Percentiles rank a stretch among this genome's conserved stretches.
Evolutionary conservation across 2,329 filamentous ascomycete species (phyloP).

Genomic region (Aspergillus brunneoviolaceus): DNA sequence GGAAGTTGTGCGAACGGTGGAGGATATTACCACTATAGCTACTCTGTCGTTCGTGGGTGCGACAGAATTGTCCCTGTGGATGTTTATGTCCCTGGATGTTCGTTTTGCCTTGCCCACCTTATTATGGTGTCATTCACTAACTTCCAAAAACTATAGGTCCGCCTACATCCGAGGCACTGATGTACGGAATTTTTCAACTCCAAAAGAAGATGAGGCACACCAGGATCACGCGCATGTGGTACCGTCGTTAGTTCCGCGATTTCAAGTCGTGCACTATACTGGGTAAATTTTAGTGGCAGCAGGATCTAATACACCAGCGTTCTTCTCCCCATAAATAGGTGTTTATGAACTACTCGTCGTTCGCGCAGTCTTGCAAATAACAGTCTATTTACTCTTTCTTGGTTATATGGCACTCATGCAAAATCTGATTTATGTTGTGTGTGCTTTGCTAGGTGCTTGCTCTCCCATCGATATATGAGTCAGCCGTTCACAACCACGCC

Average conservation of each 20-base stretch:
- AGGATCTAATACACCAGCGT: background rate
- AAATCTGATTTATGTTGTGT: background rate
- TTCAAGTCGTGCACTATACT: background rate
- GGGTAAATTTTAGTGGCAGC: background rate
- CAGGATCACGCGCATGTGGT: constrained; percentile 59
- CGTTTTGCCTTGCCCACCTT: constrained; percentile 40
- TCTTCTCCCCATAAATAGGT: too few species aligned
- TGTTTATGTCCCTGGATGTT: constrained; percentile 79
- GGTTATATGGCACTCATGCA: background rate
- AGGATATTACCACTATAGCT: constrained; percentile 87
- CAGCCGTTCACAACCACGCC: constrained; percentile 55
- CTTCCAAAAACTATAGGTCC: constrained; percentile 37
- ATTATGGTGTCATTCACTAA: background rate
- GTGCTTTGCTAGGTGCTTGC: background rate
- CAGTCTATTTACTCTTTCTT: background rate
- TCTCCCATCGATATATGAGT: too few species aligned
- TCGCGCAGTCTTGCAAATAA: background rate
- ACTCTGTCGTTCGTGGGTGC: constrained; percentile 73
- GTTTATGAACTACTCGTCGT: too few species aligned
- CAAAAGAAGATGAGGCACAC: constrained; percentile 73
- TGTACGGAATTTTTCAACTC: constrained; percentile 72
- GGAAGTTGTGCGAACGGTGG: constrained; percentile 82
- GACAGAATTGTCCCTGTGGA: constrained; percentile 82
- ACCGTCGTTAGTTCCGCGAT: constrained; percentile 45
- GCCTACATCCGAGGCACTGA: constrained; percentile 56